These are phyloP conservation scores for Fusarium cyanostomum DNA, from an alignment of 2,329 filamentous ascomycete genomes.

Conservation along the genomic window DNA sequence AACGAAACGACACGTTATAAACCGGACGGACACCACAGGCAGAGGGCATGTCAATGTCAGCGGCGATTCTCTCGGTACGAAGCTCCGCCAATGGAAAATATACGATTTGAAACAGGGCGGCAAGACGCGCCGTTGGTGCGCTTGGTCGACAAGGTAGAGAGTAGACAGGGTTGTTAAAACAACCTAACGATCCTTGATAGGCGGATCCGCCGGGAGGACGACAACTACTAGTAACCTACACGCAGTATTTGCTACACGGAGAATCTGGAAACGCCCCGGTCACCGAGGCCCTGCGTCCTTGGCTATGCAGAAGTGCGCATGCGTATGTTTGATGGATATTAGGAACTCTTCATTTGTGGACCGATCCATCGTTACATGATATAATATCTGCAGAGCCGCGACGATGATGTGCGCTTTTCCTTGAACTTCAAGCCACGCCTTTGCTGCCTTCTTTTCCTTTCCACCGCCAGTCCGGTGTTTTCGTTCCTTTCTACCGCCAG, in stretches of 20 bases:
- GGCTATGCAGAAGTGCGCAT: slow-evolving; percentile 2
- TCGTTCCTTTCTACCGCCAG: slow-evolving; percentile 17
- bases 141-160: slow-evolving; percentile 9
- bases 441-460: slow-evolving; percentile 19
- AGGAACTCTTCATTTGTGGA: slow-evolving; percentile 15
- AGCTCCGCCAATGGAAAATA: slow-evolving; percentile 27
- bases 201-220: slow-evolving; percentile 4
- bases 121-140: slow-evolving; percentile 17
- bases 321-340: slow-evolving; percentile 22
- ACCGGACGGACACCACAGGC: not conserved
- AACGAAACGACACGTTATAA: slow-evolving; percentile 23
- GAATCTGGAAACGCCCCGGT: slow-evolving; percentile 6
- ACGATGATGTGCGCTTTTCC: not conserved
- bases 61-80: not conserved
- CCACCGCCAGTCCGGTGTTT: slow-evolving; percentile 27
- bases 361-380: not conserved
- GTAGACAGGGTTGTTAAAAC: slow-evolving; percentile 4
- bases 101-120: slow-evolving; percentile 30
- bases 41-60: not conserved
- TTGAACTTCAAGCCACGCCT: slow-evolving; percentile 15
- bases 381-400: slow-evolving; percentile 8
- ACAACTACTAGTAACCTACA: not conserved
- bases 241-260: slow-evolving; percentile 15
- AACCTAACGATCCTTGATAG: slow-evolving; percentile 7
- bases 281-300: not conserved